Base-by-base conservation (phyloP, 495 filamentous ascomycete species). In the Hypoxylon trugodes region DNA sequence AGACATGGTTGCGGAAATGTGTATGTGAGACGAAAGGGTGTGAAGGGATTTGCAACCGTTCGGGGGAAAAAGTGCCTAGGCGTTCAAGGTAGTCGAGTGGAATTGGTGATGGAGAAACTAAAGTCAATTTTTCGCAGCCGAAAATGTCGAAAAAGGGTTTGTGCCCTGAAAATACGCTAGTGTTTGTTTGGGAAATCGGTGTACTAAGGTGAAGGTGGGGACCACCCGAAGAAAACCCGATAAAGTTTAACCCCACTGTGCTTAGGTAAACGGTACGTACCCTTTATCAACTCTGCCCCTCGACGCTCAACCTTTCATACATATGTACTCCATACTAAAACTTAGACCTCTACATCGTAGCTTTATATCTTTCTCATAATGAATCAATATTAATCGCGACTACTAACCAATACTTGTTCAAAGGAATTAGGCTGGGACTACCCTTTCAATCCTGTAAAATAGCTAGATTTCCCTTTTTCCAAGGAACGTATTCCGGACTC, bases 1-100 rank as follows among this genome's bases (percentile, higher is more conserved):
- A 70, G 89, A 85, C 90, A 93, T 95, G 81, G 69, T 89, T 73
- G 68, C 61, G 64, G 24, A 53, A n/a, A 18, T 51, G 55, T 56
- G 32, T 64, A 38, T 0, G 8, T 60, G 28, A 32, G 37, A 13
- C 37, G 48, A 58, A n/a, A 30, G 50, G 51, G 42, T 63, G 43
- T 45, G 63, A 66, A 61, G 65, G 59, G 45, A 63, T 68, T 68
- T 60, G 65, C 59, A 65, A 64, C 60, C 47, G n/a, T n/a, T n/a
- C n/a, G n/a, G n/a, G n/a, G n/a, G n/a, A 52, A 15, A 47, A 57
- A 47, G 38, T 59, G 41, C 35, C 48, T 42, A 56, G 63, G 26
- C 63, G 56, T 66, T 9, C 55, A 24, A 19, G 24, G 37, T 36
- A 26, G 61, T 38, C 38, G 41, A 28, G 33, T 53, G 32, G 45